Conservation (phyloP, 305 asterid species). For the Solanum hybrid region DNA sequence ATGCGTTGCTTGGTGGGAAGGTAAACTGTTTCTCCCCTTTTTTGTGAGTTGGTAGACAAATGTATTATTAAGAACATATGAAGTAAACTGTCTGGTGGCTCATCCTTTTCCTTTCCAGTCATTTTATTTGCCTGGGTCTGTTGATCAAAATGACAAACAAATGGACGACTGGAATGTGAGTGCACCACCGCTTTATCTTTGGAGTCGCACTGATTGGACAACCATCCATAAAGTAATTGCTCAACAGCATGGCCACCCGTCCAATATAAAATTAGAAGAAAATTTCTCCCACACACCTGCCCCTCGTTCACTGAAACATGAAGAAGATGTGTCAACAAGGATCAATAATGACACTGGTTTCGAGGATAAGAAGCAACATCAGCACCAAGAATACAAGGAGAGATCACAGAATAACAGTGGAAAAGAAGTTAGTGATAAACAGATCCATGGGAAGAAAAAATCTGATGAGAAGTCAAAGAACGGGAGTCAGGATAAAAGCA, state of each 20-base stretch:
- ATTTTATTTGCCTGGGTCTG: conserved; percentile 87
- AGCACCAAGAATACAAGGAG: neutral
- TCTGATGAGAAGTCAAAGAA: neutral
- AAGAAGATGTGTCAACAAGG: neutral
- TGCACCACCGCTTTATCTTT: conserved; percentile 66
- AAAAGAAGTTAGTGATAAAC: neutral
- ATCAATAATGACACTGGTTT: neutral
- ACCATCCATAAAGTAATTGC: conserved; percentile 58
- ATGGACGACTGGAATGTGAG: conserved; percentile 74
- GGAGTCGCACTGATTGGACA: conserved; percentile 78
- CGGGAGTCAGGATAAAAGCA: neutral
- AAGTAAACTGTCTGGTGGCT: neutral
- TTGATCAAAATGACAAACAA: conserved; percentile 59
- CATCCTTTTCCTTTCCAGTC: conserved; percentile 38
- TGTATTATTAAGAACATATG: neutral
- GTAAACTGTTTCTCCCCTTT: conserved; percentile 22
- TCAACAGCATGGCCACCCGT: conserved; percentile 40
- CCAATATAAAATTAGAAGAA: conserved; percentile 20
- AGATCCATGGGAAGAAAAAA: neutral
- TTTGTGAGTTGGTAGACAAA: conserved; percentile 1
- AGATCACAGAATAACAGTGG: neutral
- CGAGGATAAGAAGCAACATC: neutral
- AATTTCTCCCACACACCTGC: conserved; percentile 5
- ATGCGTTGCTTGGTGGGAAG: conserved; percentile 53
- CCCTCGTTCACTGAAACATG: conserved; percentile 2